phyloP scores from a whole-genome alignment of 2,329 filamentous ascomycete genomes.

The Phaeomoniella chlamydospora region DNA sequence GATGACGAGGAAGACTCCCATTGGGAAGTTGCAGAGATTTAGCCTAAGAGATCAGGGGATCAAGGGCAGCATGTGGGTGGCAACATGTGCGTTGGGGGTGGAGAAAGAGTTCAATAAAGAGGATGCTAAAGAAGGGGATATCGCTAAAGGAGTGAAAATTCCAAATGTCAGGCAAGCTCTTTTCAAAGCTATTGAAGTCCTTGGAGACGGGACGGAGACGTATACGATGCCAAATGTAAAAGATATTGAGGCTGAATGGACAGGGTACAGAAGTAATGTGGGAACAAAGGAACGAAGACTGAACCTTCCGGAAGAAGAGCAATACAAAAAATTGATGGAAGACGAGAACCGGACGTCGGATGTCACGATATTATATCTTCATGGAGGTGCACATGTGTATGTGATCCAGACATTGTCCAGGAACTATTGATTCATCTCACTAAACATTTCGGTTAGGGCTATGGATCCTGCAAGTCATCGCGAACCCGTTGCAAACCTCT shows the following conservation, averaged over 20 bases:
- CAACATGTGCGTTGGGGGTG: slow-evolving; percentile 49
- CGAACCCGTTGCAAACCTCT: slow-evolving; percentile 19
- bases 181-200: slow-evolving; percentile 20
- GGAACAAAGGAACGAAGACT: slow-evolving; percentile 21
- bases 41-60: slow-evolving; percentile 50
- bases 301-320: slow-evolving; percentile 25
- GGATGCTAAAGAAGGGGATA: slow-evolving; percentile 5
- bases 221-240: slow-evolving; percentile 20
- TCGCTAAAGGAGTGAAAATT: not conserved
- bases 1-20: slow-evolving; percentile 32
- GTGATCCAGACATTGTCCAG: slow-evolving; percentile 7
- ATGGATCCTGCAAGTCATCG: slow-evolving; percentile 30
- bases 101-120: slow-evolving; percentile 36
- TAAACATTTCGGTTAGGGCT: no score
- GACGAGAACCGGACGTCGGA: slow-evolving; percentile 18
- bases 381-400: slow-evolving; percentile 31
- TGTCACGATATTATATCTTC: slow-evolving; percentile 29
- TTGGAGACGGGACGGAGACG: slow-evolving; percentile 22
- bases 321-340: slow-evolving; percentile 23
- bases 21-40: slow-evolving; percentile 50
- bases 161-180: slow-evolving; percentile 21
- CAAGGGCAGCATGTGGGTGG: slow-evolving; percentile 72
- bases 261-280: slow-evolving; percentile 24
- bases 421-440: no score
- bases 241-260: slow-evolving; percentile 30